Conservation (phyloP, 78 protist genomes). For the Diacronema lutheri region DNA sequence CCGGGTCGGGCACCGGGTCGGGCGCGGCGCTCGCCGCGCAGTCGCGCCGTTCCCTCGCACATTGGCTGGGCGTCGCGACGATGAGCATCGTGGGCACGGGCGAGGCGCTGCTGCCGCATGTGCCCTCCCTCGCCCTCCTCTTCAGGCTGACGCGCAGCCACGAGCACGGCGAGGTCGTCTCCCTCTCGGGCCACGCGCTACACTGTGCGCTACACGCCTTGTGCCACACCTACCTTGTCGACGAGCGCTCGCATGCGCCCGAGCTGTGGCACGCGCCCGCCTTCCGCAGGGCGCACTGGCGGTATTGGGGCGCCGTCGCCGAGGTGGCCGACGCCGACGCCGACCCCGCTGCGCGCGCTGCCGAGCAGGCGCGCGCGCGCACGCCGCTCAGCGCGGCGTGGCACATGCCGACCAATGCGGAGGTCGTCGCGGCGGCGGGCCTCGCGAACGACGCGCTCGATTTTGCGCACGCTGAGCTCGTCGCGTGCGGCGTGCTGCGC, state of each 20-base stretch:
- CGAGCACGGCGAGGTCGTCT: background rate
- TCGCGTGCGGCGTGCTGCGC: too few relatives aligned
- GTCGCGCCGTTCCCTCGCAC: background rate
- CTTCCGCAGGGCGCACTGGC: background rate
- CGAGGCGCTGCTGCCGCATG: background rate
- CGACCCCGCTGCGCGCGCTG: background rate
- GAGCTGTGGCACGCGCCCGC: background rate
- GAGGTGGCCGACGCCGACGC: too few relatives aligned
- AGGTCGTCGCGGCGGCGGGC: background rate
- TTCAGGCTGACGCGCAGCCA: background rate
- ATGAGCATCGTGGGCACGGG: background rate
- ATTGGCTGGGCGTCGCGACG: background rate
- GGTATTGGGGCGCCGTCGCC: background rate
- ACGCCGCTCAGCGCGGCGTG: background rate
- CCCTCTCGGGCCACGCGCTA: background rate
- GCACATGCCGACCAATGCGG: background rate
- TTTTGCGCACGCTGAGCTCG: too few relatives aligned
- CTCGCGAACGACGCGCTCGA: background rate
- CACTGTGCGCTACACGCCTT: background rate
- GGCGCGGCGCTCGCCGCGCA: background rate
- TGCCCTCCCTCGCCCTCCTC: background rate
- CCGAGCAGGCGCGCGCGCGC: background rate
- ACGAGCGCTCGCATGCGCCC: constrained; percentile 3
- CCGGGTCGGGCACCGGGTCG: background rate
- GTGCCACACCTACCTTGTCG: background rate